phyloP scores from a whole-genome alignment of 768 basidiomycete species.

The Naganishia kalamii region DNA sequence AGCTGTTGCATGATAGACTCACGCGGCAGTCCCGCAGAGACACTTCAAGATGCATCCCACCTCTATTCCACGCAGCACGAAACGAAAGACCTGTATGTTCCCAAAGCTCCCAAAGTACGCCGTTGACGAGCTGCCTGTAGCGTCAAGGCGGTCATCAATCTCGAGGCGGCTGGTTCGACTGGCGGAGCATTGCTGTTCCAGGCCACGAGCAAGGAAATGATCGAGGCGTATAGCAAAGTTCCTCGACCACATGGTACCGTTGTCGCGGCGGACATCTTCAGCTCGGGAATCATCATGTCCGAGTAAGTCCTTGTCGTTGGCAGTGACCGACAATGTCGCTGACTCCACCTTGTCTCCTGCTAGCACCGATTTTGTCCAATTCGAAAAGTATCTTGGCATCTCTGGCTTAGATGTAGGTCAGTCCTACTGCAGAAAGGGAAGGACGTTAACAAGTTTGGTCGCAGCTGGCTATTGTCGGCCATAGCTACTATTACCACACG shows the following conservation, averaged over 20 bases:
- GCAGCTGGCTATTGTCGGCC: conserved; percentile 78
- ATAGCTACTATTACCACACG: conserved; percentile 92
- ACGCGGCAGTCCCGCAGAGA: conserved; percentile 52
- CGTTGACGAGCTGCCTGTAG: conserved; percentile 46
- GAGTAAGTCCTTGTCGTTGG: conserved; percentile 56
- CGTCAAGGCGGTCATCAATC: conserved; percentile 77
- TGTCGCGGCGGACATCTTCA: conserved; percentile 85
- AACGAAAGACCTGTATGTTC: conserved; percentile 60
- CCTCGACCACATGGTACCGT: conserved; percentile 83
- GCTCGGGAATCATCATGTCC: conserved; percentile 78
- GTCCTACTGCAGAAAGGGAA: neutral
- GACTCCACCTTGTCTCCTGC: conserved; percentile 2
- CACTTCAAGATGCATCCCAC: conserved; percentile 88
- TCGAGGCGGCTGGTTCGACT: conserved; percentile 84
- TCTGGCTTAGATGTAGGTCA: conserved; percentile 76
- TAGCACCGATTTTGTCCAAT: conserved; percentile 93
- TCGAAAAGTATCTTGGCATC: conserved; percentile 79
- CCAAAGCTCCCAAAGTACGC: neutral
- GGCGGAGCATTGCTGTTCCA: conserved; percentile 91
- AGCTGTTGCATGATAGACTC: neutral
- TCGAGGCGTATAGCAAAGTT: conserved; percentile 76
- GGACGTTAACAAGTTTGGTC: neutral
- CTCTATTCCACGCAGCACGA: conserved; percentile 84
- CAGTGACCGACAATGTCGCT: neutral
- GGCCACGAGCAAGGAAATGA: conserved; percentile 92